A percentile compares a stretch with the other conserved stretches of the same genome.
Evolutionary conservation across 1,284 basidiomycete genomes (phyloP).

Genomic region (Sporisorium exsertum): DNA sequence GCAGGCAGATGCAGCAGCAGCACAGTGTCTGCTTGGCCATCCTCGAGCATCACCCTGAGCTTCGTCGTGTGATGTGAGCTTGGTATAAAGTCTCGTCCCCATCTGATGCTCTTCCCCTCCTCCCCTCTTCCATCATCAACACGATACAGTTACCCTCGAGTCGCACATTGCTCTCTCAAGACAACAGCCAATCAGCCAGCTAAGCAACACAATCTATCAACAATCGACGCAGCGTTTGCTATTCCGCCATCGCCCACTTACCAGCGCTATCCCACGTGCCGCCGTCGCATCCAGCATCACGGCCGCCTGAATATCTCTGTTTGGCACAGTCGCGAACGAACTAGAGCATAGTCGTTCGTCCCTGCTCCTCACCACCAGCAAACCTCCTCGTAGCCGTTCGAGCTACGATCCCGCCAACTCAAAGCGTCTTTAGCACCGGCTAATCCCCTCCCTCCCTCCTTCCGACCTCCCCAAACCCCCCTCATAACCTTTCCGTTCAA

Average conservation of each 20-base stretch:
- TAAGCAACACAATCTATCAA: constrained; percentile 27
- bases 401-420: constrained; percentile 27
- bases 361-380: constrained; percentile 39
- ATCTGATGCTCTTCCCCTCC: constrained; percentile 2
- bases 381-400: constrained; percentile 26
- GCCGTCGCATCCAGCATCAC: constrained; percentile 25
- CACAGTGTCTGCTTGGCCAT: constrained; percentile 15
- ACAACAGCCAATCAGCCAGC: constrained; percentile 24
- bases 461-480: constrained; percentile 6
- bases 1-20: background rate
- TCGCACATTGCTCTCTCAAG: constrained; percentile 22
- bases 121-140: constrained; percentile 22
- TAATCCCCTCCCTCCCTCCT: constrained; percentile 12
- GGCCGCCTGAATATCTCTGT: constrained; percentile 28
- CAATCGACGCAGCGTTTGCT: constrained; percentile 43
- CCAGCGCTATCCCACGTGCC: constrained; percentile 15
- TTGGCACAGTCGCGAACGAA: constrained; percentile 33
- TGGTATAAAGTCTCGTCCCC: constrained; percentile 31
- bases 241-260: constrained; percentile 19
- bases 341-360: constrained; percentile 43
- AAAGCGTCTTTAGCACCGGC: constrained; percentile 45
- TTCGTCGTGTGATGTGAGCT: constrained; percentile 11
- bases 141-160: constrained; percentile 32
- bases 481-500: constrained; percentile 26
- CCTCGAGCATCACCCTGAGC: constrained; percentile 1